Base-by-base conservation (phyloP, 164 flowering plant species). In the grape (Vitis vinifera) region DNA sequence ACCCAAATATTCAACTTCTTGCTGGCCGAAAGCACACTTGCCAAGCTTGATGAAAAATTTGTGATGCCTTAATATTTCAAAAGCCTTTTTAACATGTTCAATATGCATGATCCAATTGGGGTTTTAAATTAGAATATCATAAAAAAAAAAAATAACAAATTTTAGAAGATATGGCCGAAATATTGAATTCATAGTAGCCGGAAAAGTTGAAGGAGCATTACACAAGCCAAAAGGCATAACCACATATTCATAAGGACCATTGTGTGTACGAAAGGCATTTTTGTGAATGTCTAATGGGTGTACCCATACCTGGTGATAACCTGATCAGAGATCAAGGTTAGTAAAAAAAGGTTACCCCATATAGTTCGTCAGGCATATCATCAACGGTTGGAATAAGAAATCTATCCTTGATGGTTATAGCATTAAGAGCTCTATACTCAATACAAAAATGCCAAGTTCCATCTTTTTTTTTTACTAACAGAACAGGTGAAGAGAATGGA, bases 171-270 rank as follows among this genome's bases (percentile, higher is more conserved):
- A 17, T 17, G 17, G 17, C 17, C 17, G 17, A 17, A 31, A 31
- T 31, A 31, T 31, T 3, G 44, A 31, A 31, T 31, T 31, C 44
- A 71, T 71, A 0, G 10, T 8, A 2, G 7, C 47, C n/a, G 63
- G 48, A 17, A 63, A 71, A 0, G 58, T 71, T 1, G 51, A 51
- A 0, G 59, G 60, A 1, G 53, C 60, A 17, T 49, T 49, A 11
- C 55, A 64, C 2, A 30, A 4, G 30, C 55, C 66, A 37, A 64
- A 58, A 1, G 66, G 57, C 62, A 30, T 65, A 0, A 72, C 50
- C 19, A 66, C 9, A 59, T 51, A 55, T 62, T 71, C 69, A 55
- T 64, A 74, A 14, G 65, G 66, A 29, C 74, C 71, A 0, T 61
- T 62, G 47, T 61, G 68, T 2, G 74, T 75, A 1, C 71, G 15